Evolutionary conservation across 495 filamentous ascomycete genomes (phyloP), one percentile per base, ranked within the genome.

Genomic region (Talaromyces adpressus): DNA sequence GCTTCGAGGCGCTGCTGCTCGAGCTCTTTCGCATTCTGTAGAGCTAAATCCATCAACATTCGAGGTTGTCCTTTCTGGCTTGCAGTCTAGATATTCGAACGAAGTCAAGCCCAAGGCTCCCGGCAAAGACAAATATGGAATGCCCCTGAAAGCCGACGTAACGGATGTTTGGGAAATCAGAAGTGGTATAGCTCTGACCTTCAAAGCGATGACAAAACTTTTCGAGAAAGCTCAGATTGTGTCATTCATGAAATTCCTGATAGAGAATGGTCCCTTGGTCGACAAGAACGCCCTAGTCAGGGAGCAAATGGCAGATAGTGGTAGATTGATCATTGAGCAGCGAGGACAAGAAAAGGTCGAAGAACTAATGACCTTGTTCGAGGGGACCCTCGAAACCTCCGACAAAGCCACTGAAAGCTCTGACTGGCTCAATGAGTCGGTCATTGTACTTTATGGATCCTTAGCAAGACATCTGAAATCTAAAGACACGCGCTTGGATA

Each of bases 391-490:
- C 4, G 92, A 92, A 68, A 86, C 84, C 8, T 90, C 91, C 0
- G 89, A 93, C 72, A 88, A 89, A 66, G 87, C 85, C 18, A 89
- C 89, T 3, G 84, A 90, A 66, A 84, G 84, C 25, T 87, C 87
- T 7, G 94, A 98, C 68, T 82, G 88, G 49, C 89, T 98, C 66
- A 97, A 96, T 68, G 94, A 98, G 76, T 94, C 94, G 4, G 92
- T 98, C 27, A 91, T 98, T 65, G 92, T 98, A 62, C 87, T 98
- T 64, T 98, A 98, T 68, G 94, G 94, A 68, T 92, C 94, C 34
- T 76, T 98, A 14, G 94, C 92, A 12, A 83, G 90, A 29, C 94
- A 98, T 79, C 78, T 98, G 49, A 87, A 89, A 64, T 77, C 86
- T 2, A 91, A 92, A 6, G 94, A 98, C 70, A 75, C 84, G 59